Base-by-base conservation (phyloP, 1,139 yeast species). In the Blastobotrys arbuscula region DNA sequence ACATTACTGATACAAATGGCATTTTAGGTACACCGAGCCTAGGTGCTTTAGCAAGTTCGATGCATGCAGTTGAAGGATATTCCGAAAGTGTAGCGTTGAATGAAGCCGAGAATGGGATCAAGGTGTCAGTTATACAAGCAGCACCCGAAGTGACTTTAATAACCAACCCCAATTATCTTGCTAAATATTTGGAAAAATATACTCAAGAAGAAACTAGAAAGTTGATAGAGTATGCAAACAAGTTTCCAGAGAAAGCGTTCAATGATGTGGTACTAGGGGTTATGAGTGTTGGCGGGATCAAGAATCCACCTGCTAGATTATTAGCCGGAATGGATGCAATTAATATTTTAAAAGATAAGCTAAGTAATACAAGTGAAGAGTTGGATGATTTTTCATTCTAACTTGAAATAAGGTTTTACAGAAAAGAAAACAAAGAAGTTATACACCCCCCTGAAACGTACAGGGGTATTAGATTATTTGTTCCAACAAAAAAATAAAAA, bases 21-120 rank as follows among this genome's bases (percentile, higher is more conserved):
- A 55, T 57, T 18, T 49, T 64, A 33, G 68, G 66, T 13, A 64
- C 65, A 3, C 69, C 70, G 1, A 53, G 58, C 2, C 45, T 65
- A 19, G 62, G 66, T 1, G 52, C 61, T 10, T 36, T 59, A 37
- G 53, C 66, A 1, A 56, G 67, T 5, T 64, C 67, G 7, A 55
- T 58, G 47, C 64, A 64, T 42, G 69, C 68, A 3, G 53, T 66
- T 15, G 69, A 66, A 48, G 69, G 70, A 20, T 66, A 64, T 47
- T 52, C 57, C 7, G 70, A 66, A 50, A 59, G 64, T 4, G 53
- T 66, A n/a, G 67, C 68, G 2, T 50, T 64, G 44, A 15, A 21
- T 8, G 61, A 62, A 37, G 56, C 64, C 2, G 61, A 62, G 5
- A 58, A 62, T 4, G 58, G 62, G 33, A 52, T 66, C 40, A 63